These are phyloP conservation scores for Paxillus involutus DNA, from an alignment of 768 basidiomycete genomes.

Conservation along the genomic window DNA sequence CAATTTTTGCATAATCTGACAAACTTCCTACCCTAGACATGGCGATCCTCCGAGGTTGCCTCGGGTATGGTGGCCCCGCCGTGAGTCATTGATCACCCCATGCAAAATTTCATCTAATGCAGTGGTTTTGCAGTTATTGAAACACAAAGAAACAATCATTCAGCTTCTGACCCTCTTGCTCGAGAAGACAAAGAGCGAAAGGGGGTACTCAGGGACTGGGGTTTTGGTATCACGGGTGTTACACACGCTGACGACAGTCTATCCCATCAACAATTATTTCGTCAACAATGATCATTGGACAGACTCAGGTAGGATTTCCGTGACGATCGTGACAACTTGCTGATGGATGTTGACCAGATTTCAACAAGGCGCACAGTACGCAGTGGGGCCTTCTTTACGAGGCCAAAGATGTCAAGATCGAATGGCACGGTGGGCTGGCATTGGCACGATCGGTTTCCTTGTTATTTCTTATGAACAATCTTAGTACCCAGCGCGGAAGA, in stretches of 20 bases:
- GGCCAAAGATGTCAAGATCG: conserved; percentile 73
- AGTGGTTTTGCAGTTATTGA: conserved; percentile 52
- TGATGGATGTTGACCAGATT: conserved; percentile 40
- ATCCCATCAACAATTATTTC: conserved; percentile 76
- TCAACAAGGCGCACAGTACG: conserved; percentile 58
- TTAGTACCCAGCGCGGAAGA: conserved; percentile 54
- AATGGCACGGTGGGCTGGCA: conserved; percentile 74
- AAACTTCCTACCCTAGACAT: conserved; percentile 50
- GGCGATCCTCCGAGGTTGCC: conserved; percentile 77
- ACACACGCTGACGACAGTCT: conserved; percentile 71
- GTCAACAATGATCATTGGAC: conserved; percentile 83
- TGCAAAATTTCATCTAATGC: not conserved
- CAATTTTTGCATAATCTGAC: not conserved
- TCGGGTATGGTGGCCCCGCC: conserved; percentile 68
- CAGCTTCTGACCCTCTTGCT: conserved; percentile 62
- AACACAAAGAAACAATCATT: conserved; percentile 65
- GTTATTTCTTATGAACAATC: conserved; percentile 35
- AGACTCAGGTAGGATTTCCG: conserved; percentile 54
- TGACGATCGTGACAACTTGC: conserved; percentile 6
- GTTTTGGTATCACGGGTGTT: conserved; percentile 75
- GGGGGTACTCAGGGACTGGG: conserved; percentile 81
- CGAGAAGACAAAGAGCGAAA: conserved; percentile 83
- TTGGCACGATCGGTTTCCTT: not conserved
- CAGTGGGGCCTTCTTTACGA: conserved; percentile 84
- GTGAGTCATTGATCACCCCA: conserved; percentile 37